Evolutionary conservation across 331 rosid genomes (phyloP).

Genomic region (Dryas integrifolia): DNA sequence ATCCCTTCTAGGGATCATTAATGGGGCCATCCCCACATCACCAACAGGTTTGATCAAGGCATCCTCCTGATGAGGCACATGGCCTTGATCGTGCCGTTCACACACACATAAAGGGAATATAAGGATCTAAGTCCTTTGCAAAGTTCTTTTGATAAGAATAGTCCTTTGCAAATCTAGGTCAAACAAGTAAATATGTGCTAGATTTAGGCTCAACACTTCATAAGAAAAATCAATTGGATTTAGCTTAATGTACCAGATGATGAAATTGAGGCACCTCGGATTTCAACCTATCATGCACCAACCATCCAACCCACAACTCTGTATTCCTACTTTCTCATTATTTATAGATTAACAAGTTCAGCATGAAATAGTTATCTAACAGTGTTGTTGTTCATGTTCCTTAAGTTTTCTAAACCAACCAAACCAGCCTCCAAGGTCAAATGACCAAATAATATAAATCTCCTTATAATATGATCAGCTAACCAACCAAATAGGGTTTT

Average conservation of each 20-base stretch:
- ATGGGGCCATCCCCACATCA: neutral
- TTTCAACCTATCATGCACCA: neutral
- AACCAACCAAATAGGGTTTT: conserved; percentile 2
- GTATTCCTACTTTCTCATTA: neutral
- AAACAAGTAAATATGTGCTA: neutral
- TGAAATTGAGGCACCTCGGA: neutral
- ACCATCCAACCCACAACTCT: neutral
- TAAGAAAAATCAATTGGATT: neutral
- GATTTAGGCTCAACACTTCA: neutral
- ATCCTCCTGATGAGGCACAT: neutral
- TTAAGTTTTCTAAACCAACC: neutral
- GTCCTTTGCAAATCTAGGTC: neutral
- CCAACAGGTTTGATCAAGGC: neutral
- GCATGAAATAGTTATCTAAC: neutral
- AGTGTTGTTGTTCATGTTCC: neutral
- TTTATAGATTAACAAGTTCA: neutral
- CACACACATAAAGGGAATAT: neutral
- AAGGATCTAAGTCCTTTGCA: neutral
- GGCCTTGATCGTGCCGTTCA: neutral
- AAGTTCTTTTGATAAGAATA: too few species aligned
- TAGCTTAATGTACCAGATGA: neutral
- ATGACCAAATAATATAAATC: neutral
- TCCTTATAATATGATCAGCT: neutral
- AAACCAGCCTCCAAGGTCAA: neutral
- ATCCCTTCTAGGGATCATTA: neutral